phyloP scores from a whole-genome alignment of 2,329 filamentous ascomycete genomes.

The Trichoderma brevicompactum region DNA sequence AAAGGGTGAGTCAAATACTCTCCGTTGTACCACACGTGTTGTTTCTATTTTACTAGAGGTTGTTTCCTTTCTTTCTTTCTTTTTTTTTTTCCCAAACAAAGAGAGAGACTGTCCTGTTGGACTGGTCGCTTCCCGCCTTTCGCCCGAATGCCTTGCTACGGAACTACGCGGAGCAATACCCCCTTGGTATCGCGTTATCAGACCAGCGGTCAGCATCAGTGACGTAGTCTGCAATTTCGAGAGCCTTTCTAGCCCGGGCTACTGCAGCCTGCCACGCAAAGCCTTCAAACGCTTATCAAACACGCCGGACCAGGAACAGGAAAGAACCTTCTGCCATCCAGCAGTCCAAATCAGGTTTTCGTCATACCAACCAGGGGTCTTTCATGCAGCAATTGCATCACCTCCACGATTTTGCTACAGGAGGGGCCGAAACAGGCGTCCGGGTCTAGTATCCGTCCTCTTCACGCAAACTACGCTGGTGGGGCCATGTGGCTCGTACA shows the following conservation, averaged over 20 bases:
- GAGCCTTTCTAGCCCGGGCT: neutral
- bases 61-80: neutral
- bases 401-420: constrained; percentile 10
- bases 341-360: constrained; percentile 20
- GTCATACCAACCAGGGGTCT: constrained; percentile 10
- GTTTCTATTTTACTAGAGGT: neutral
- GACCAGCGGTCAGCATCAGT: constrained; percentile 19
- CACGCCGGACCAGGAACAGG: constrained; percentile 15
- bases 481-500: neutral
- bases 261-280: neutral
- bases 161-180: neutral
- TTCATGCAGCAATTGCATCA: constrained; percentile 17
- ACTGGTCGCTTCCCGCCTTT: neutral
- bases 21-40: no score
- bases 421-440: constrained; percentile 20
- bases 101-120: no score
- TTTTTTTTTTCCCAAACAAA: neutral
- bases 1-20: neutral
- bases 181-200: constrained; percentile 21
- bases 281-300: neutral
- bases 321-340: constrained; percentile 5
- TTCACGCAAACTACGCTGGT: neutral
- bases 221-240: constrained; percentile 13
- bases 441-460: neutral
- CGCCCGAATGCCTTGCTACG: constrained; percentile 7